Conservation (phyloP, 2,329 filamentous ascomycete genomes). For the Ophiostoma australiae region DNA sequence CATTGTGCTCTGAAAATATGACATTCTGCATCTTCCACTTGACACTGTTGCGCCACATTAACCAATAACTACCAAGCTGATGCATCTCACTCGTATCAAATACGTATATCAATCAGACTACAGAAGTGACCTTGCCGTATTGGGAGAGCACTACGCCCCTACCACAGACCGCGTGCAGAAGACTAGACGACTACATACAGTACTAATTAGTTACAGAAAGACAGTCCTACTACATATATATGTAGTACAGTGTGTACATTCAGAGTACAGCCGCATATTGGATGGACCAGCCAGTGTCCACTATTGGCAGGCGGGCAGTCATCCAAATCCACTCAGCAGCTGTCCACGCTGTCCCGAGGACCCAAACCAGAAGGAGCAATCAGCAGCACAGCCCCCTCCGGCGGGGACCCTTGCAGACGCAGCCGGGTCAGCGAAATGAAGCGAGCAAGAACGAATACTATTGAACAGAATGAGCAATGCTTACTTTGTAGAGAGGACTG, state of each 20-base stretch:
- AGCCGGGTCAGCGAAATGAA: slow-evolving; percentile 1
- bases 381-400: slow-evolving; percentile 16
- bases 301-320: neutral
- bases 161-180: neutral
- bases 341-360: neutral
- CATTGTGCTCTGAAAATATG: neutral
- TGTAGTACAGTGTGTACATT: no score
- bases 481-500: neutral
- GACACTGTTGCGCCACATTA: neutral
- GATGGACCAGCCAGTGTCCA: neutral
- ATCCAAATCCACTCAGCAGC: neutral
- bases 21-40: neutral
- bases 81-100: neutral
- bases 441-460: neutral
- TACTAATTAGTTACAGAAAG: no score
- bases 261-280: neutral
- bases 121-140: neutral
- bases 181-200: neutral
- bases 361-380: slow-evolving; percentile 12
- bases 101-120: neutral
- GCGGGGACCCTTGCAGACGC: slow-evolving; percentile 13
- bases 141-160: slow-evolving; percentile 6
- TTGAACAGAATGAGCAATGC: neutral
- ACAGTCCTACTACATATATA: no score
- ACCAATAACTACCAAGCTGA: neutral